Base-by-base conservation (phyloP, 2,329 filamentous ascomycete genomes). In the Zasmidium citrigriseum region DNA sequence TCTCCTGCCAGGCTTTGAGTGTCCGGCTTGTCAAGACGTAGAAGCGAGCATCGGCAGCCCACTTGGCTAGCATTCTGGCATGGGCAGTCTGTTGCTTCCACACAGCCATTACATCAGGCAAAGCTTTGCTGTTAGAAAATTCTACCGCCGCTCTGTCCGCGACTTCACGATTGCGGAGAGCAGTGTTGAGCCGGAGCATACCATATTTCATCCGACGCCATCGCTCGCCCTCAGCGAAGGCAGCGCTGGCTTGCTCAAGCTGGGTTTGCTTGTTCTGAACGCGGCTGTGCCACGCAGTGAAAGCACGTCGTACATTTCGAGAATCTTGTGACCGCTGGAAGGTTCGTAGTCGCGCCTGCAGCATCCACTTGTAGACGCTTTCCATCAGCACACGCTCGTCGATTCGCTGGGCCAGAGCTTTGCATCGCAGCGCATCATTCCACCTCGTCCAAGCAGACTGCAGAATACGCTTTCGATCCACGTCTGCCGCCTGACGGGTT, bases 331-430 rank as follows among this genome's bases (percentile, higher is more conserved):
- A 70, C 16, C 78, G 73, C 38, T 70, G 67, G 57, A 78, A 77
- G 3, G 78, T 68, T 2, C 72, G 72, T 4, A 74, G 68, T 38
- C 78, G 69, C 20, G 76, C 79, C 29, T 81, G 78, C 25, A 88
- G 67, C n/a, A 83, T 78, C 85, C 85, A 88, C 70, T 79, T 85
- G 70, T 86, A 86, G 60, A 88, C 74, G 5, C 76, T 72, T 66
- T 87, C 80, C 25, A 82, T 72, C 45, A 83, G 74, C 44, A 86
- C 63, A 2, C 85, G 80, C 61, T 83, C 80, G 61, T 86, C 78
- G 49, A 86, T 82, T 14, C 78, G 80, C 20, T 78, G 74, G 50
- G 72, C 74, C 1, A 88, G 71, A 16, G 80, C 79, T 64, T 80
- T 76, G 60, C 78, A 80, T 18, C 86, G 83, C 16, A 87, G 75